Conservation (phyloP, 306 rosid species). For the Vigna trinervia region DNA sequence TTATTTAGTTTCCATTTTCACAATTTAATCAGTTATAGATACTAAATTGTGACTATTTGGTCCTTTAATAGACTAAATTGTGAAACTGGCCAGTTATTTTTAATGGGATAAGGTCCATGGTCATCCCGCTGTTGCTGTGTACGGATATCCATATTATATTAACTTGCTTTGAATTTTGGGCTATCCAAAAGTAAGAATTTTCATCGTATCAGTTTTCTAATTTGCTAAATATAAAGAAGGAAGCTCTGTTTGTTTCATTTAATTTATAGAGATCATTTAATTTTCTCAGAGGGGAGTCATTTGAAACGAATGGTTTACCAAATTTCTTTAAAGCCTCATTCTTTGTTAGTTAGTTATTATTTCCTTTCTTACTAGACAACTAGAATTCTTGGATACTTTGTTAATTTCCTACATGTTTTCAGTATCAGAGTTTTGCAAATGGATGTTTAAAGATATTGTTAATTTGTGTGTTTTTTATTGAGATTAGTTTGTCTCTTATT, state of each 20-base stretch:
- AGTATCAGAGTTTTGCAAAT: no score
- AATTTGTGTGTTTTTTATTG: no score
- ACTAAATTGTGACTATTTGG: no score
- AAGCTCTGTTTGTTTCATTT: constrained; percentile 6
- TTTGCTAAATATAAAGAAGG: neutral
- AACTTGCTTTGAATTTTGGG: constrained; percentile 18
- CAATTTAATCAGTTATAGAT: no score
- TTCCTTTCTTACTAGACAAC: no score
- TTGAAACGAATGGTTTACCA: neutral
- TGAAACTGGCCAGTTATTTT: no score
- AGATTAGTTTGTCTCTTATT: no score
- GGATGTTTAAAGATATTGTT: no score
- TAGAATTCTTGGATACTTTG: no score
- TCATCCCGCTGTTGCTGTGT: neutral
- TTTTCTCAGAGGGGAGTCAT: neutral
- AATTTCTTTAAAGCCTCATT: constrained; percentile 3
- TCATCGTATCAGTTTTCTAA: constrained; percentile 3
- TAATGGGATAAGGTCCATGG: neutral
- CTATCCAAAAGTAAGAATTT: constrained; percentile 3
- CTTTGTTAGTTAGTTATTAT: neutral
- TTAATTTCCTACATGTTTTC: no score
- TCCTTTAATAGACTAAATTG: no score
- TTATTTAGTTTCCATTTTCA: no score
- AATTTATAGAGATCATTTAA: neutral
- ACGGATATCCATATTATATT: neutral